Evolutionary conservation across 305 asterid species (phyloP).

Genomic region (Fraxinus latifolia): DNA sequence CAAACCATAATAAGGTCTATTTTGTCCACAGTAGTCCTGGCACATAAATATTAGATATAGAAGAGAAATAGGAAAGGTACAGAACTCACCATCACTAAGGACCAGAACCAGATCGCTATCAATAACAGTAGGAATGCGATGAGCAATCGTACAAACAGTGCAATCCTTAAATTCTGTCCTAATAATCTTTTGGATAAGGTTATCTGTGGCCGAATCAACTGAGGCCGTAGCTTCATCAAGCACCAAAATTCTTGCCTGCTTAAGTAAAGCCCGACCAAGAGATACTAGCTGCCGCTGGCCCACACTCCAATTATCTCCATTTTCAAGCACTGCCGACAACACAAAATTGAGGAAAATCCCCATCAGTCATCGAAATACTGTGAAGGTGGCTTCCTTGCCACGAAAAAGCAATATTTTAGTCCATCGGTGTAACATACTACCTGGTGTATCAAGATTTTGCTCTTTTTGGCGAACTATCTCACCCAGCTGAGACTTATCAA

Average conservation of each 20-base stretch:
- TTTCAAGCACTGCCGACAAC: conserved; percentile 62
- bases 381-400: neutral
- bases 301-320: conserved; percentile 98
- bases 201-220: conserved; percentile 96
- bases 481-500: conserved; percentile 92
- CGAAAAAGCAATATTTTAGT: conserved; percentile 17
- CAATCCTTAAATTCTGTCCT: conserved; percentile 82
- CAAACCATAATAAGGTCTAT: neutral
- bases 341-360: neutral
- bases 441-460: conserved; percentile 86
- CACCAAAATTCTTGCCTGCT: conserved; percentile 89
- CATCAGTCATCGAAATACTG: neutral
- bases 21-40: neutral
- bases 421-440: conserved; percentile 30
- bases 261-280: conserved; percentile 91
- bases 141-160: conserved; percentile 98
- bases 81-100: conserved; percentile 82
- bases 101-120: conserved; percentile 97
- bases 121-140: conserved; percentile 95
- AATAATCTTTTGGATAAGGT: conserved; percentile 88
- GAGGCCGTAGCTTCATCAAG: conserved; percentile 99
- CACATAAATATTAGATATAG: neutral
- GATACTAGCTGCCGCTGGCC: conserved; percentile 97
- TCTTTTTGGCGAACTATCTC: conserved; percentile 83
- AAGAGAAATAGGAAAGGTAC: conserved; percentile 10